Evolutionary conservation across 139 green algal species (phyloP), one percentile per base, ranked within the genome.

Genomic region (Microglena sp.): DNA sequence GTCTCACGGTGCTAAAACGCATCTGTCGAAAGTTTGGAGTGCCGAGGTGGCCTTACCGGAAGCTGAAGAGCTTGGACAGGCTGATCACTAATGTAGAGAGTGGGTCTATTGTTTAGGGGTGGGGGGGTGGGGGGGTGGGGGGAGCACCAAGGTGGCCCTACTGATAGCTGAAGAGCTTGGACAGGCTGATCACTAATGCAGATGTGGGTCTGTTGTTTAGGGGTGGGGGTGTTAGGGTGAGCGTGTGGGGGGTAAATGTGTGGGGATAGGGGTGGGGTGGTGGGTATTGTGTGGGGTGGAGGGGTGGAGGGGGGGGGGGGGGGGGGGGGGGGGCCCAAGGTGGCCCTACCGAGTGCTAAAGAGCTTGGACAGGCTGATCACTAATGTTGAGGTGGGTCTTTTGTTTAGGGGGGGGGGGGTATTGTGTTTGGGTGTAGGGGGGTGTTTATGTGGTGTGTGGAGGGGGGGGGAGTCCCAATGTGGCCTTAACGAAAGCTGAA

Each of bases 11-110:
- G 35, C 67, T 86, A 4, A 86, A 86, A 67, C 50, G 50, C n/a
- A 62, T 63, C 50, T 70, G 64, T 33, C 50, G 64, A 2, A 46
- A 70, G 6, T 57, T 62, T 15, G 45, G 53, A 22, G 36, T 70
- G 2, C 45, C 53, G 7, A 67, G 81, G 8, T 89, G 83, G 83
- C 83, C 83, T 1, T 86, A 75, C 76, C 75, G 83, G 54, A 87
- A 87, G 62, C 71, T 86, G 2, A 72, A 82, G 57, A 72, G 43
- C 30, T 57, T 87, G 56, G 71, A 76, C 55, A 78, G 78, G 56
- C 78, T 89, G 18, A 87, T 89, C 33, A 60, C 36, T 28, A 67
- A 58, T 27, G 40, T 67, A 5, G 40, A 67, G 60, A 43, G 40
- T 27, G 18, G 60, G 29, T 24, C 22, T 11, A 50, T 11, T 15